Evolutionary conservation across 805 yeast species (phyloP).

Genomic region (Candida nanaspora): DNA sequence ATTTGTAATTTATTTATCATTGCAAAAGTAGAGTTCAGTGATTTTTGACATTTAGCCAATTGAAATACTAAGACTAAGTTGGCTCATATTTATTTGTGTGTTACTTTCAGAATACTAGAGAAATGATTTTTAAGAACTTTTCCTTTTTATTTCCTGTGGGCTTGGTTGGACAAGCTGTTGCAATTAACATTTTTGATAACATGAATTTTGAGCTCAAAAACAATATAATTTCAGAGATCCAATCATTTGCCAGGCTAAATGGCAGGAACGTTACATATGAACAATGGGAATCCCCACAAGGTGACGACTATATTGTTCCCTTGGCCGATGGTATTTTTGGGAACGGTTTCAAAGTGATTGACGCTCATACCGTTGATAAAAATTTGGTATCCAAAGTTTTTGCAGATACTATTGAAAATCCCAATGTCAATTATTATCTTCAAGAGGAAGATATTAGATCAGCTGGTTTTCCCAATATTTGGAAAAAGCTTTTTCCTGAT

Average conservation of each 20-base stretch:
- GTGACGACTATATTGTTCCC: constrained; percentile 19
- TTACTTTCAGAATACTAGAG: too few relatives aligned
- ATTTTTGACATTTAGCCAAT: too few relatives aligned
- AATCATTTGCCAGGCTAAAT: background rate
- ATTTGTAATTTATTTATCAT: too few relatives aligned
- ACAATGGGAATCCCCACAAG: constrained; percentile 21
- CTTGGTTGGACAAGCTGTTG: background rate
- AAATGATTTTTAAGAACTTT: background rate
- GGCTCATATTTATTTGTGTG: too few relatives aligned
- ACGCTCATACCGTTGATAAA: background rate
- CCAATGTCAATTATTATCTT: constrained; percentile 6
- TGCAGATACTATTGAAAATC: background rate
- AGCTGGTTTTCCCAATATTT: constrained; percentile 21
- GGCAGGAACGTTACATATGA: constrained; percentile 7
- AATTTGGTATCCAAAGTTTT: background rate
- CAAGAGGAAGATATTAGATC: constrained; percentile 17
- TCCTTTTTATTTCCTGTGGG: background rate
- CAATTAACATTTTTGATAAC: background rate
- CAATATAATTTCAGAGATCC: background rate
- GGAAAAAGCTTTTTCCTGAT: constrained; percentile 12
- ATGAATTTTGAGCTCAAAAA: background rate
- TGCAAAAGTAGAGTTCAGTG: too few relatives aligned
- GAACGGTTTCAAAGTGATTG: constrained; percentile 1
- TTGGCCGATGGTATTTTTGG: background rate
- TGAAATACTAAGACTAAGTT: too few relatives aligned